These are phyloP conservation scores for Naganishia sp. DNA, from an alignment of 1,284 basidiomycete species.

Conservation along the genomic window DNA sequence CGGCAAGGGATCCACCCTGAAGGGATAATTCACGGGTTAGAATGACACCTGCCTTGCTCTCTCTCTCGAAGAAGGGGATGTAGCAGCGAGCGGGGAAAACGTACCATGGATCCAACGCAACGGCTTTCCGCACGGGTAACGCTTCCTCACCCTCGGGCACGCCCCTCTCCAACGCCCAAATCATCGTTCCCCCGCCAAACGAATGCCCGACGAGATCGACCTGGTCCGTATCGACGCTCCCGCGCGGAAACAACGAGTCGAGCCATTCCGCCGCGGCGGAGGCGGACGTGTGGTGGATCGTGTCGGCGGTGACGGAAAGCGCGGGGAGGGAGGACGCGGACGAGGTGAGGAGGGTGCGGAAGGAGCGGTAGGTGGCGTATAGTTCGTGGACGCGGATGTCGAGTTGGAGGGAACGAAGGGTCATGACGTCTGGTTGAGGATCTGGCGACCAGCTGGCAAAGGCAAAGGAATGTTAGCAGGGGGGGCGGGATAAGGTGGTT, in stretches of 20 bases:
- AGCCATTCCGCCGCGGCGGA: constrained; percentile 7
- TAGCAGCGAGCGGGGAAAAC: neutral
- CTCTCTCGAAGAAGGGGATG: too few species aligned
- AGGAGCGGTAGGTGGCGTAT: constrained; percentile 59
- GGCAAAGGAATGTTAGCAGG: neutral
- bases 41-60: too few species aligned
- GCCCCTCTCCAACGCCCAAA: constrained; percentile 22
- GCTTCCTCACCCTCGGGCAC: constrained; percentile 48
- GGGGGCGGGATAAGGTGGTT: constrained; percentile 6
- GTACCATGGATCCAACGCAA: constrained; percentile 74
- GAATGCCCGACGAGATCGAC: constrained; percentile 67
- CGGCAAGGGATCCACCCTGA: constrained; percentile 64
- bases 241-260: constrained; percentile 12
- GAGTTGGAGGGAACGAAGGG: constrained; percentile 66
- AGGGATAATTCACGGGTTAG: too few species aligned
- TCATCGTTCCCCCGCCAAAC: constrained; percentile 71
- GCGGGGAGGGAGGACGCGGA: constrained; percentile 16
- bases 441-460: constrained; percentile 37
- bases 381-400: constrained; percentile 67
- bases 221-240: constrained; percentile 18
- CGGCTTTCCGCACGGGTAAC: constrained; percentile 61
- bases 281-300: neutral
- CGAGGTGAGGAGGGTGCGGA: constrained; percentile 39
- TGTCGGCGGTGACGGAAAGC: neutral
- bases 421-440: constrained; percentile 45